Evolutionary conservation across 1,139 yeast genomes (phyloP), one percentile per base, ranked within the genome.

Genomic region (Saccharomyces hybrid): DNA sequence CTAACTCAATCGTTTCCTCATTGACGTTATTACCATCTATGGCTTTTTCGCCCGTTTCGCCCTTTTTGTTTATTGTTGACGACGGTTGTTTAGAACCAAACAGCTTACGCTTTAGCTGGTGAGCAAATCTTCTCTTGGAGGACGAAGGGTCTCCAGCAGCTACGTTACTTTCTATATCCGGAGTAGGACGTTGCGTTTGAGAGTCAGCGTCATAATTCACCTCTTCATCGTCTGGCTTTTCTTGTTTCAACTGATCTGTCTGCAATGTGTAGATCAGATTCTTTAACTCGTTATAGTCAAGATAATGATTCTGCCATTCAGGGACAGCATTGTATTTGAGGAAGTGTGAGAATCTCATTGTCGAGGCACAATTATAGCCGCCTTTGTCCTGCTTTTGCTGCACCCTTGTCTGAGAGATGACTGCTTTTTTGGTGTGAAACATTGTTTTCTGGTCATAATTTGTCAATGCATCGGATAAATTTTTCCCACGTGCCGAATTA

Each of bases 271-370:
- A 84, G 38, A 83, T 81, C 51, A 81, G 71, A 66, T 83, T 82
- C 66, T 84, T 84, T 58, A 84, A 71, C 4, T 83, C 79, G 14
- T 84, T 78, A 64, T 84, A 84, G 54, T 86, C 82, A 60, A 84
- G 75, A 63, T 84, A 84, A 66, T 82, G 81, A 49, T 83, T 82
- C 55, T 84, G 80, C 90, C 90, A 84, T 69, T 84, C 89, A 2
- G 90, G 89, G 6, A 84, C 89, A 48, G 88, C 85, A 65, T 84
- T 84, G 63, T 84, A 83, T 71, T 83, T 86, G 59, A 84, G 72
- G 4, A 88, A 83, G 63, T 83, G 86, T 9, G 88, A 82, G 67
- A 84, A 84, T 74, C 84, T 84, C 90, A 84, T 84, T 8, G 9
- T 3, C 5, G n/a, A n/a, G n/a, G n/a, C n/a, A n/a, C n/a, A n/a